A percentile compares a stretch with the other conserved stretches of the same genome.
These are phyloP conservation scores for Ogataea nakhonphanomensis DNA, from an alignment of 805 yeast species.

Conservation along the genomic window DNA sequence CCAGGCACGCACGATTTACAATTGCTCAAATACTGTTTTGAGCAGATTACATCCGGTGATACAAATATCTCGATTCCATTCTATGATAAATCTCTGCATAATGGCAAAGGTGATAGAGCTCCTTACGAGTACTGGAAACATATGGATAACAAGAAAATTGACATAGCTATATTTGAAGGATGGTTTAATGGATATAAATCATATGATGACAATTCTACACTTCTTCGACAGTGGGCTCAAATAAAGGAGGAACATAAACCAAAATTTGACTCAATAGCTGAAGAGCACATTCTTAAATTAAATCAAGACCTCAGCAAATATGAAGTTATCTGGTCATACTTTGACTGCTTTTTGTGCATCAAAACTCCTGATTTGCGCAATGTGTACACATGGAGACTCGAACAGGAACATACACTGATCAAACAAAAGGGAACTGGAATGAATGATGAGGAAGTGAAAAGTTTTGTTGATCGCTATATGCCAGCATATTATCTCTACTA, in stretches of 20 bases:
- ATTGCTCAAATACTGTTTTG: slow-evolving; percentile 39
- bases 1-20: slow-evolving; percentile 90
- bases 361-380: slow-evolving; percentile 56
- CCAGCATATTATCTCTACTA: slow-evolving; percentile 78
- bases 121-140: slow-evolving; percentile 38
- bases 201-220: slow-evolving; percentile 29
- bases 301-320: slow-evolving; percentile 54
- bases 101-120: slow-evolving; percentile 79
- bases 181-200: slow-evolving; percentile 85
- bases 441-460: slow-evolving; percentile 65
- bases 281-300: slow-evolving; percentile 35
- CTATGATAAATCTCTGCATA: slow-evolving; percentile 71
- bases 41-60: slow-evolving; percentile 27
- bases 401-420: slow-evolving; percentile 68
- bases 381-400: slow-evolving; percentile 75
- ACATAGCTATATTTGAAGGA: slow-evolving; percentile 81
- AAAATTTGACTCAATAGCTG: slow-evolving; percentile 19
- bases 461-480: slow-evolving; percentile 81
- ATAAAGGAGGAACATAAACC: slow-evolving; percentile 16
- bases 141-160: slow-evolving; percentile 37
- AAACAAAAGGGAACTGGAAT: slow-evolving; percentile 63
- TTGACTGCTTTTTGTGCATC: slow-evolving; percentile 60
- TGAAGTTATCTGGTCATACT: slow-evolving; percentile 49
- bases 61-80: slow-evolving; percentile 46
- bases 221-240: slow-evolving; percentile 29